phyloP scores from a whole-genome alignment of 768 basidiomycete species.

The Russula dissimulans region DNA sequence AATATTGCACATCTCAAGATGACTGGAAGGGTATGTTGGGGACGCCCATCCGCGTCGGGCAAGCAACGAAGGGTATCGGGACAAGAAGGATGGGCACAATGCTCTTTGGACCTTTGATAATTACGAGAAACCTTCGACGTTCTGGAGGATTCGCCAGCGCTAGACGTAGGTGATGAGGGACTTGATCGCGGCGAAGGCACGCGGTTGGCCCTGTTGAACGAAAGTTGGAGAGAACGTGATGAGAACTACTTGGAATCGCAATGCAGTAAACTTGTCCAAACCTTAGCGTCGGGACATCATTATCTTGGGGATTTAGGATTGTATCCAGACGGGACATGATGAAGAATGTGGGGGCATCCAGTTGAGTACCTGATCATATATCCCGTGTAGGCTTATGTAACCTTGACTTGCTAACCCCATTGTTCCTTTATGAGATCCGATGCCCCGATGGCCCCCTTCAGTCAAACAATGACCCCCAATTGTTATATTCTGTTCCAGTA shows the following conservation, averaged over 20 bases:
- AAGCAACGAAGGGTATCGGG: constrained; percentile 71
- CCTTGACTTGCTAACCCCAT: neutral
- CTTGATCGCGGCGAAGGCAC: constrained; percentile 8
- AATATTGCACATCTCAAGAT: constrained; percentile 80
- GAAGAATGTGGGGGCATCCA: neutral
- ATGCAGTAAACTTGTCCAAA: neutral
- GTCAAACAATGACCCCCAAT: neutral
- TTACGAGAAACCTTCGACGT: neutral
- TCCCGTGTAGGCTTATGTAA: constrained; percentile 4
- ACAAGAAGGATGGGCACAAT: constrained; percentile 64
- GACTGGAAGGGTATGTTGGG: constrained; percentile 77
- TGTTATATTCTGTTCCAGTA: neutral
- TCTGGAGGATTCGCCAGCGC: constrained; percentile 2
- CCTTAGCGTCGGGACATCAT: constrained; percentile 1
- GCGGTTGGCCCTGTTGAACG: constrained; percentile 4
- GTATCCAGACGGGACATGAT: constrained; percentile 19
- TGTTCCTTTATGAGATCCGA: constrained; percentile 19
- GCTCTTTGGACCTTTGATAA: constrained; percentile 28
- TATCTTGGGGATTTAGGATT: constrained; percentile 17
- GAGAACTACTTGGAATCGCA: neutral
- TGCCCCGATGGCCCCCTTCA: constrained; percentile 3
- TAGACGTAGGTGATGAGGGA: constrained; percentile 10
- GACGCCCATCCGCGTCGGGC: constrained; percentile 68
- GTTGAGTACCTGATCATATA: constrained; percentile 3
- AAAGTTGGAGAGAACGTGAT: neutral